Percentiles rank a stretch among this genome's conserved stretches.
Evolutionary conservation across 2,329 filamentous ascomycete species (phyloP).

Genomic region (Nigrospora osmanthi): DNA sequence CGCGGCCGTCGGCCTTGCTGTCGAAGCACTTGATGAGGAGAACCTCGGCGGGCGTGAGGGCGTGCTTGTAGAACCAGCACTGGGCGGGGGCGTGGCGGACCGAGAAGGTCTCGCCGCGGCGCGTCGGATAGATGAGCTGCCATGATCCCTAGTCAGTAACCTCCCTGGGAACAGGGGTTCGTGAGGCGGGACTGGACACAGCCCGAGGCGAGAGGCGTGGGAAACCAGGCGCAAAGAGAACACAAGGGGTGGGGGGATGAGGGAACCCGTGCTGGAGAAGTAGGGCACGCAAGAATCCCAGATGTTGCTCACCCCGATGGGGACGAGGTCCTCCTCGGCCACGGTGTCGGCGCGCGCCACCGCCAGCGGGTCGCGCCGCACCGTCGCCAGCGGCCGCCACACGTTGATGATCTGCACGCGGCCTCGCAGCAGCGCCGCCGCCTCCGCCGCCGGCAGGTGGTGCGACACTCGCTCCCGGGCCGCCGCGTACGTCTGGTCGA

Average conservation of each 20-base stretch:
- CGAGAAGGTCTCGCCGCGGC: slow-evolving; percentile 36
- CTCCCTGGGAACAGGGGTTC: too few species aligned
- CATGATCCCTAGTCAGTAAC: too few species aligned
- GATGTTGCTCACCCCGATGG: slow-evolving; percentile 15
- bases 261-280: too few species aligned
- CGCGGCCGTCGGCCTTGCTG: slow-evolving; percentile 40
- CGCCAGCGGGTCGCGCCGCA: slow-evolving; percentile 43
- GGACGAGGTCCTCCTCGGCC: slow-evolving; percentile 36
- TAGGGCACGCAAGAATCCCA: too few species aligned
- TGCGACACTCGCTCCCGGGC: slow-evolving; percentile 25
- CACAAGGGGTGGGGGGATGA: too few species aligned
- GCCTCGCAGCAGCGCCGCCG: slow-evolving; percentile 27
- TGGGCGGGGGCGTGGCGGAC: slow-evolving; percentile 30
- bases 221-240: too few species aligned
- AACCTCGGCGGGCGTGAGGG: slow-evolving; percentile 41
- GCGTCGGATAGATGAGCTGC: slow-evolving; percentile 36
- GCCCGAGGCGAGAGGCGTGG: too few species aligned
- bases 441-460: slow-evolving; percentile 32
- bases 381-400: slow-evolving; percentile 38
- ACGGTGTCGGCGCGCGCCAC: slow-evolving; percentile 41
- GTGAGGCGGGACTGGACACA: too few species aligned
- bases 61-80: slow-evolving; percentile 42
- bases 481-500: slow-evolving; percentile 42
- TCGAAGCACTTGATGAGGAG: slow-evolving; percentile 54
- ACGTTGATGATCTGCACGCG: slow-evolving; percentile 45